Base-by-base conservation (phyloP, 345 rosid genomes). In the Hypericum perforatum region DNA sequence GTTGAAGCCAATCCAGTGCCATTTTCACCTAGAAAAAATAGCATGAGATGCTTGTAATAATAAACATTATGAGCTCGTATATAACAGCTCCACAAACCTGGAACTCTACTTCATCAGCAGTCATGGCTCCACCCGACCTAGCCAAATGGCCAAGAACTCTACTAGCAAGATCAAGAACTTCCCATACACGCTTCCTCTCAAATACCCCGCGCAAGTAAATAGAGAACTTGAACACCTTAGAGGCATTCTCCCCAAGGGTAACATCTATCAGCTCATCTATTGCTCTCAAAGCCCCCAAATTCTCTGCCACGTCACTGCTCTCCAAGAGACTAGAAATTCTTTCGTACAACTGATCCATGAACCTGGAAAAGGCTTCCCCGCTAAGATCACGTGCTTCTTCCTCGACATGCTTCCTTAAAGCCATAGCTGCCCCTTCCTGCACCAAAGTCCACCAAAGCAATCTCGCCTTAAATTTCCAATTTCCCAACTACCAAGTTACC, bases 121-220 rank as follows among this genome's bases (percentile, higher is more conserved):
- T 84, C 99, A 94, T 86, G 41, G 92, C 95, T 53, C 99, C 99
- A 57, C 99, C 97, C 11, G 95, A 92, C 85, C 95, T 80, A 5
- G 95, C 97, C 60, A 94, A 81, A 58, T 94, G 99, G 38, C 99
- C 99, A 71, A 94, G 80, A 66, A 94, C 99, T 70, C 65, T 73
- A 74, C 97, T 94, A 57, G 97, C 92, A 80, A 79, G 95, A 60
- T 80, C 77, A 74, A 94, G 70, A 58, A 81, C 80, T 45, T 84
- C 95, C 38, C 73, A 82, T 64, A 89, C 99, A 38, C 91, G 89
- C 77, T 84, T 89, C 38, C 63, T 80, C 46, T 84, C 99, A 16
- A 94, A 89, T 43, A 84, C 86, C 8, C 53, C 71, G 63, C 94
- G 70, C 89, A 89, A 76, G 16, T 84, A 84, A 64, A 45, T 65